Conservation (phyloP, 352 stramenopile genomes). For the Pythium scleroteichum region DNA sequence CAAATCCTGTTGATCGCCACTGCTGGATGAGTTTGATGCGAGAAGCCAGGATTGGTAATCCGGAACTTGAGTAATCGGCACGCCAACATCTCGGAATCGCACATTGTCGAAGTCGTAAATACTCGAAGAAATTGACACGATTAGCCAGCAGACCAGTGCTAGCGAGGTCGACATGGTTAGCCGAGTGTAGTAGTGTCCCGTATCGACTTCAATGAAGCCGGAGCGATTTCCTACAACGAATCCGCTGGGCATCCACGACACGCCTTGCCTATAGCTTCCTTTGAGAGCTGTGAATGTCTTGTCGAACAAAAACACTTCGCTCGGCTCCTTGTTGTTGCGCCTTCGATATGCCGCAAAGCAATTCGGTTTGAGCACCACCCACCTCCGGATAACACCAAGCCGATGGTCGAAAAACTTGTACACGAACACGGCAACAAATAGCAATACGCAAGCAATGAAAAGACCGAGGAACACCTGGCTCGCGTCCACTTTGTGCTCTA, state of each 20-base stretch:
- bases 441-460: conserved; percentile 45
- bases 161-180: conserved; percentile 67
- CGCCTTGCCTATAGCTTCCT: conserved; percentile 79
- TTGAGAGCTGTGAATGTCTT: conserved; percentile 78
- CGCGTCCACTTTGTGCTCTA: conserved; percentile 52
- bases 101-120: conserved; percentile 68
- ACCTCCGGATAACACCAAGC: conserved; percentile 81
- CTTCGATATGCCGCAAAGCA: conserved; percentile 83
- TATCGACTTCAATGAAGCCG: conserved; percentile 85
- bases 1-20: conserved; percentile 16
- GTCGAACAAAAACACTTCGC: conserved; percentile 87
- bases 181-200: conserved; percentile 84
- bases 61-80: conserved; percentile 23
- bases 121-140: conserved; percentile 57
- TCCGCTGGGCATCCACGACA: conserved; percentile 88
- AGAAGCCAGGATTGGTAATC: conserved; percentile 50
- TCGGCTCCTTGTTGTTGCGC: conserved; percentile 74
- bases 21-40: not conserved
- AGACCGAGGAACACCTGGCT: conserved; percentile 60
- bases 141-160: conserved; percentile 61
- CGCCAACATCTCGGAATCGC: conserved; percentile 30
- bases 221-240: conserved; percentile 78
- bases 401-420: conserved; percentile 90
- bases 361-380: conserved; percentile 85
- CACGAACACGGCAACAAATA: conserved; percentile 76